Evolutionary conservation across 495 filamentous ascomycete species (phyloP).

Genomic region (Penicillium paradoxum): DNA sequence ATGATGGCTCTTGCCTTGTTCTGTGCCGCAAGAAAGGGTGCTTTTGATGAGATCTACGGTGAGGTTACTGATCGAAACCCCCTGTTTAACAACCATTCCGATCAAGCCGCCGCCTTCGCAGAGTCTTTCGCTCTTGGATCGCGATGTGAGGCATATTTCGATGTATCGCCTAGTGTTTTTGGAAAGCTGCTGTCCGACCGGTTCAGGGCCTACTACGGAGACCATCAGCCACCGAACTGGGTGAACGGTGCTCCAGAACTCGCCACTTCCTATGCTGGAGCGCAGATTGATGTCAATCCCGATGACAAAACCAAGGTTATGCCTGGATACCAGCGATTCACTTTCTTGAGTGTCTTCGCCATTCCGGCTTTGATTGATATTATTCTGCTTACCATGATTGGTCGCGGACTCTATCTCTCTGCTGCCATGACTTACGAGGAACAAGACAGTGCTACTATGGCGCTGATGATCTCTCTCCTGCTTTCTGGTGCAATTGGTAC

Average conservation of each 20-base stretch:
- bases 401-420: slow-evolving; percentile 55
- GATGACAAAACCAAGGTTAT: slow-evolving; percentile 39
- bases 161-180: slow-evolving; percentile 48
- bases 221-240: slow-evolving; percentile 49
- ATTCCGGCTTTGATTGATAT: slow-evolving; percentile 59
- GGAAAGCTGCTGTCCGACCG: slow-evolving; percentile 52
- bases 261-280: slow-evolving; percentile 50
- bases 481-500: slow-evolving; percentile 55
- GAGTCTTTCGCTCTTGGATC: slow-evolving; percentile 58
- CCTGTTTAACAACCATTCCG: slow-evolving; percentile 49
- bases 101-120: slow-evolving; percentile 57
- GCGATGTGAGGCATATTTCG: slow-evolving; percentile 57
- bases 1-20: slow-evolving; percentile 52
- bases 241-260: slow-evolving; percentile 46
- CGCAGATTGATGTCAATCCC: slow-evolving; percentile 53
- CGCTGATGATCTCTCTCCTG: slow-evolving; percentile 53
- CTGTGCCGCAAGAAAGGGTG: slow-evolving; percentile 50
- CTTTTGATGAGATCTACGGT: slow-evolving; percentile 56
- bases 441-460: slow-evolving; percentile 49
- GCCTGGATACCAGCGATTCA: slow-evolving; percentile 49
- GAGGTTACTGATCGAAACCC: slow-evolving; percentile 58
- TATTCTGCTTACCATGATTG: slow-evolving; percentile 50
- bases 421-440: slow-evolving; percentile 48
- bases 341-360: slow-evolving; percentile 56
- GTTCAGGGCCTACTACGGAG: slow-evolving; percentile 46